Base-by-base conservation (phyloP, 345 rosid genomes). In the Murraya koenigii region DNA sequence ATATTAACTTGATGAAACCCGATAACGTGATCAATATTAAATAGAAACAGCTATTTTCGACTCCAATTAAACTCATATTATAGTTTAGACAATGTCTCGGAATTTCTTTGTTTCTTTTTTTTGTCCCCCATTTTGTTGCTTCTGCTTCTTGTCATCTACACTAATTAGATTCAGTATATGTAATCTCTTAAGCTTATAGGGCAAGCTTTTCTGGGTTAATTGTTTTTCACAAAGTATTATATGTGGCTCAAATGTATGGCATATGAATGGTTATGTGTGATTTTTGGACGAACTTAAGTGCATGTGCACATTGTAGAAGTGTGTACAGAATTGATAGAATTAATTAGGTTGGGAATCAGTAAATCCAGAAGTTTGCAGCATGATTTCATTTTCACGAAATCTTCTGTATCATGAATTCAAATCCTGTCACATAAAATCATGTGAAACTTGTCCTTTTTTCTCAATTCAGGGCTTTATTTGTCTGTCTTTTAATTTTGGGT, bases 391-490 rank as follows among this genome's bases (percentile, higher is more conserved):
- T 4, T 54, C 6, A 1, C 22, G 1, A 4, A 14, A 49, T 35
- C 38, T 17, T 59, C 11, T 6, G 23, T 20, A 36, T 78, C 13
- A 0, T 30, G 47, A 60, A 30, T 56, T 33, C 65, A 47, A 69
- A 52, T 49, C 3, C 41, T 36, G 33, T 64, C 38, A 4, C 64
- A 35, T 44, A 49, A 66, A 68, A 25, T 52, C 33, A 52, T 52
- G 19, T 1, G 13, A 49, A 70, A 70, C 62, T 4, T 20, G 10
- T 26, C 11, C 2, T 17, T 1, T 64, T 80, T 62, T 23, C 19
- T 55, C n/a, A 13, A 60, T 77, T 78, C 2, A 32, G 62, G 55
- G 56, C 63, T 78, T 39, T 25, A 56, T 69, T 65, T 55, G 41
- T 39, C 11, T 63, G 14, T 38, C 25, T 23, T 59, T 73, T 71